Base-by-base conservation (phyloP, 805 yeast species). In the Candida glaebosa region DNA sequence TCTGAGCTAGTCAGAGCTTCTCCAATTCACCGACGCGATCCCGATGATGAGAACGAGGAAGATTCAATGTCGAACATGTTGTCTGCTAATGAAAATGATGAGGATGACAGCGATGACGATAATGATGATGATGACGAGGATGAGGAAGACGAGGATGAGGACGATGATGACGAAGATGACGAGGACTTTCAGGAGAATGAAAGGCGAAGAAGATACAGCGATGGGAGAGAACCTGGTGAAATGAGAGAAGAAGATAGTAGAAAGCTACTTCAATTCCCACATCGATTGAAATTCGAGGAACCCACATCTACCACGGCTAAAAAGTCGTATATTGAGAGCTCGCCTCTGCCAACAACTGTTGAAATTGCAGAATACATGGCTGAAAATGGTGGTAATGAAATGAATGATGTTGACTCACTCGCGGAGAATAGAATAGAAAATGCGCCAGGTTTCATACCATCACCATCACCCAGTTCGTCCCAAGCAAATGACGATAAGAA, bases 41-140 rank as follows among this genome's bases (percentile, higher is more conserved):
- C 16, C 6, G 43, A 41, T n/a, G 34, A 37, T 26, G 25, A 26
- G n/a, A 5, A 9, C 12, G 18, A 12, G 34, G 50, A 48, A 12
- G 31, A 10, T 10, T 10, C 14, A 7, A 28, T 28, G n/a, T 10
- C 31, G 6, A 28, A 28, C 14, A 10, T 28, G 31, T 5, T 28
- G 31, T 28, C 31, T 16, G 16, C 9, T 9, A 28, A 28, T 15
- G 31, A 33, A 34, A 28, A 34, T 17, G 20, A 42, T 22, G 35
- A 30, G 17, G 22, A 22, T 37, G 42, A 26, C 35, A 42, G 17
- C 28, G 38, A 31, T 24, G 37, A 37, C 25, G 34, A 26, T 9
- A 25, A 10, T 10, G 34, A 40, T 19, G 42, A 43, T 19, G 30
- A 20, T 12, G 37, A 17, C 2, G 36, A 19, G 2, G 37, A 26